Evolutionary conservation across 345 rosid genomes (phyloP), one percentile per base, ranked within the genome.

Genomic region (Pugionium dolabratum): DNA sequence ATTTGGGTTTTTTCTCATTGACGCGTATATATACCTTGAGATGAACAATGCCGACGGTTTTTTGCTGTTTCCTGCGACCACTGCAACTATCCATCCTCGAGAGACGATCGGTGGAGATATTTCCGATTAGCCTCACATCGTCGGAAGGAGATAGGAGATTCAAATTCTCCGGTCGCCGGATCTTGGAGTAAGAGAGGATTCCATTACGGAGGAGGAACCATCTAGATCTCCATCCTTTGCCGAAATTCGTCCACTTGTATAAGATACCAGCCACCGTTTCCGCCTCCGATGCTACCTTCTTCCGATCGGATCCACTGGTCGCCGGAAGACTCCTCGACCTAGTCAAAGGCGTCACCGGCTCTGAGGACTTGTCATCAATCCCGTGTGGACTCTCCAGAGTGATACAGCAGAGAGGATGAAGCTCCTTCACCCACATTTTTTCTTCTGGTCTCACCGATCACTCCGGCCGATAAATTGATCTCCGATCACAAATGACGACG

Each of bases 141-240:
- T 84, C 87, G 0, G 70, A 59, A 3, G 82, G 73, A 34, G 84
- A 70, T 0, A 80, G 72, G 2, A 82, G 72, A 59, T 78, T 76
- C 35, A 88, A 78, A 75, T 80, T 77, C 74, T 85, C 97, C 62
- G 86, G 75, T 41, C 89, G 76, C 31, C 85, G 88, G 78, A 83
- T 80, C 85, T 88, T 90, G 26, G 90, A 90, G 72, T 94, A 94
- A 37, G 92, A 90, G 1, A 94, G 81, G 54, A 83, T 80, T 30
- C 96, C 97, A 52, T 88, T 84, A 43, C 83, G 84, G 59, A 94
- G 85, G 40, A 82, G 70, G 78, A 94, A 90, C 95, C 95, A 94
- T 63, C 99, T 80, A 73, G 95, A 90, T 84, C 97, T 90, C 98
- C 99, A 94, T 33, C 99, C 97, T 64, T 88, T 94, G 5, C 99